Conservation (phyloP, 2,329 filamentous ascomycete species). For the Cladosporium sp. region DNA sequence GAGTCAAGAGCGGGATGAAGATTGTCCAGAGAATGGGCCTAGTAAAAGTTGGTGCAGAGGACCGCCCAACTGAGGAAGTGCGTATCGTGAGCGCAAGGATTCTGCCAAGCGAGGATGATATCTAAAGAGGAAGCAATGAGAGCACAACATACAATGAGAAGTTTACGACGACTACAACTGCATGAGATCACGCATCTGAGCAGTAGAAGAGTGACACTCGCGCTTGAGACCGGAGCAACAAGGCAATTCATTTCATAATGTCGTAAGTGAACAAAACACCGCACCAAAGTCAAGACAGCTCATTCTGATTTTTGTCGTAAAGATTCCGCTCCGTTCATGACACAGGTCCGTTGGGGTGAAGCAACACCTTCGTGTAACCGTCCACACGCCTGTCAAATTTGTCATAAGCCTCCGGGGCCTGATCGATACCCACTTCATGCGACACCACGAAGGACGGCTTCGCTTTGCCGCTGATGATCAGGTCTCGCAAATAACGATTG, state of each 20-base stretch:
- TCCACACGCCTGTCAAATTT: conserved; percentile 65
- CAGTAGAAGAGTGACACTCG: too few relatives aligned
- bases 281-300: too few relatives aligned
- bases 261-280: too few relatives aligned
- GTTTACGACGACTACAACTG: too few relatives aligned
- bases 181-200: too few relatives aligned
- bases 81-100: conserved; percentile 72
- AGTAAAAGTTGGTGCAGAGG: conserved; percentile 77
- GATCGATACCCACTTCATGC: conserved; percentile 60
- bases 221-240: too few relatives aligned
- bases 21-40: conserved; percentile 85
- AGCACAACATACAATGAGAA: background rate
- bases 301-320: too few relatives aligned
- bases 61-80: conserved; percentile 76
- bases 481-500: conserved; percentile 61
- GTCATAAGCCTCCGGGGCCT: conserved; percentile 55
- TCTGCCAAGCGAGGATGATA: conserved; percentile 53
- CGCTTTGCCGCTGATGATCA: conserved; percentile 61
- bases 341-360: conserved; percentile 59
- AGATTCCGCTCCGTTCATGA: conserved; percentile 2
- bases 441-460: conserved; percentile 65
- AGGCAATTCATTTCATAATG: background rate
- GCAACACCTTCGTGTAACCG: conserved; percentile 64
- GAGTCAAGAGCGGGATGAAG: conserved; percentile 77
- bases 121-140: background rate